These are phyloP conservation scores for Zoysia matrella DNA, from an alignment of 202 grass and related monocot genomes.

Conservation along the genomic window DNA sequence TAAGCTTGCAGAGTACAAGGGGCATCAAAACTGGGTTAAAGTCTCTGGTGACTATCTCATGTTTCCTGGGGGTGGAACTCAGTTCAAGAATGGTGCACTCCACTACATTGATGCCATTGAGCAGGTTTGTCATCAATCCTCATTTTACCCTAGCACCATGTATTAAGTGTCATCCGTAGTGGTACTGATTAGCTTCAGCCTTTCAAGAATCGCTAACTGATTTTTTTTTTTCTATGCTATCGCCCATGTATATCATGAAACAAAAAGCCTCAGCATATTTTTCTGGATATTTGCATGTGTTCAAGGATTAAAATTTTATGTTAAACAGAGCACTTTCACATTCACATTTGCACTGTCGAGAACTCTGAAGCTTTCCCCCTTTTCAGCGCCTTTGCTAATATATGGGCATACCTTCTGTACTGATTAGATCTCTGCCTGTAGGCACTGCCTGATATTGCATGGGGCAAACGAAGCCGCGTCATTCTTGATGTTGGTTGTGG, in stretches of 20 bases:
- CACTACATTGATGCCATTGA: conserved; percentile 90
- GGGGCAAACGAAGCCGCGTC: conserved; percentile 68
- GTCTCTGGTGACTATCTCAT: conserved; percentile 70
- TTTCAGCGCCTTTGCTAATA: neutral
- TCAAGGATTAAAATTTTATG: neutral
- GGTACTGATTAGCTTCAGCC: neutral
- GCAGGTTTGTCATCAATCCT: conserved; percentile 55
- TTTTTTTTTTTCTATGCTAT: conserved; percentile 1
- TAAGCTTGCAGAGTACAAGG: conserved; percentile 79
- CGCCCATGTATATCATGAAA: neutral
- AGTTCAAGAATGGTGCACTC: conserved; percentile 81
- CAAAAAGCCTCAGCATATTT: neutral
- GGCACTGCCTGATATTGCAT: conserved; percentile 71
- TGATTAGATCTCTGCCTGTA: conserved; percentile 35
- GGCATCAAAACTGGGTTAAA: conserved; percentile 94
- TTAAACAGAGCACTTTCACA: neutral
- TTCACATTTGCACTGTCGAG: neutral
- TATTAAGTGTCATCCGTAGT: conserved; percentile 21
- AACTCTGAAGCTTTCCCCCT: neutral
- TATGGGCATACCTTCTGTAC: neutral
- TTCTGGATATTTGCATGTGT: neutral
- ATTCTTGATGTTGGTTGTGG: conserved; percentile 40
- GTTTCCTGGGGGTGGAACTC: conserved; percentile 86
- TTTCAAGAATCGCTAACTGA: neutral
- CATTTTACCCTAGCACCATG: neutral